Base-by-base conservation (phyloP, 1,284 basidiomycete species). In the Agaricales sp. region DNA sequence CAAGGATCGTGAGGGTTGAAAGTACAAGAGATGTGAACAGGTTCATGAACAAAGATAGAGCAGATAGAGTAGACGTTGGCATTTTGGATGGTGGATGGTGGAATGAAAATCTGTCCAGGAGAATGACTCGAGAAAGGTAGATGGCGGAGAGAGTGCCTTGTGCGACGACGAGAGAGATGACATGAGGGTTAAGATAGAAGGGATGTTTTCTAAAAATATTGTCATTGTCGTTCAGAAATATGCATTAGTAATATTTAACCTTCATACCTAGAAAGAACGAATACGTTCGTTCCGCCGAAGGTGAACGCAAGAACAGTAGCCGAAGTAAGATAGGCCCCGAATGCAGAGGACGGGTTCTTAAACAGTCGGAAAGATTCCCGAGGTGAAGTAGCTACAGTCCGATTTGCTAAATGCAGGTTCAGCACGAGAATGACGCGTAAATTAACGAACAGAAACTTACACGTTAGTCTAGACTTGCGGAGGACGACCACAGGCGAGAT, bases 251-350 rank as follows among this genome's bases (percentile, higher is more conserved):
- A 6, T 30, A 30, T 30, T 6, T 4, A 41, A 16, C 4, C 8
- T 16, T 8, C 19, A 20, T 41, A 41, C 39, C 39, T 41, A 4
- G 39, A 41, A 41, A 41, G 39, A 41, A 41, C 39, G 18, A 41
- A 41, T 6, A 41, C 8, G n/a, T 41, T 41, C 8, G 16, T 41
- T 16, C 39, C 39, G 19, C 39, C 39, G 19, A 41, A 41, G 8
- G 39, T 41, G 39, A 41, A 41, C 19, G 39, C 39, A n/a, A 41
- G 39, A n/a, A 41, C 8, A 20, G 19, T 41, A 18, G 39, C 39
- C 6, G 39, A 41, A 20, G 39, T 16, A 16, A 41, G 39, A 41
- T 41, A 41, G 8, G 16, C 39, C 13, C 8, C 13, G 13, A 41
- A 41, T 16, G 39, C 39, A 6, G 16, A 8, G 6, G 39, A 41